These are phyloP conservation scores for Arthrobotrys conoides DNA, from an alignment of 2,329 filamentous ascomycete genomes.

Conservation along the genomic window DNA sequence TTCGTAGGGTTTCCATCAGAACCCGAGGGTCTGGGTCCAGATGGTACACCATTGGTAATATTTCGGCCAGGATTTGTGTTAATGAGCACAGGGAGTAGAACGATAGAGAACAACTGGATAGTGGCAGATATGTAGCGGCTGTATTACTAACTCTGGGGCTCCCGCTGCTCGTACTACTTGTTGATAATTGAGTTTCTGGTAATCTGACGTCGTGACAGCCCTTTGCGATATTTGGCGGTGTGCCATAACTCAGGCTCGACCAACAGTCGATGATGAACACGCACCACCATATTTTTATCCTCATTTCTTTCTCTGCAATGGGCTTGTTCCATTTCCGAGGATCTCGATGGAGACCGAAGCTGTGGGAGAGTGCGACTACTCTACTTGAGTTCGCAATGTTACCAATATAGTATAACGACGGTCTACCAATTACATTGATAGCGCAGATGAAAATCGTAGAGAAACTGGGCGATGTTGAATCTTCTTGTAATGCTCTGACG, in stretches of 20 bases:
- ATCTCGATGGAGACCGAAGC: constrained; percentile 72
- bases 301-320: constrained; percentile 70
- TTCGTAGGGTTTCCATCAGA: constrained; percentile 27
- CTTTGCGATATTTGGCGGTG: constrained; percentile 70
- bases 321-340: constrained; percentile 72
- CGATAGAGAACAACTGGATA: constrained; percentile 65
- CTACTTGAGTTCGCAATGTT: constrained; percentile 72
- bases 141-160: constrained; percentile 64
- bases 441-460: constrained; percentile 74
- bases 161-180: background rate
- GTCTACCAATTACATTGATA: constrained; percentile 74
- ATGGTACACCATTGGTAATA: constrained; percentile 57
- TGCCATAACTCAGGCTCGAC: constrained; percentile 72
- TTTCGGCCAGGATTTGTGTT: constrained; percentile 67
- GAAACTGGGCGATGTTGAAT: constrained; percentile 74
- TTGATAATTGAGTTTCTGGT: constrained; percentile 65
- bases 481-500: constrained; percentile 74
- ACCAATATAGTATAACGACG: constrained; percentile 74
- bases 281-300: constrained; percentile 74
- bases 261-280: constrained; percentile 73
- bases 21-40: constrained; percentile 40
- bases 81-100: constrained; percentile 70
- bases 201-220: constrained; percentile 70
- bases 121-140: constrained; percentile 55
- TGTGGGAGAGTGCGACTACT: constrained; percentile 72